Conservation (phyloP, 2,329 filamentous ascomycete species). For the Capronia americana region DNA sequence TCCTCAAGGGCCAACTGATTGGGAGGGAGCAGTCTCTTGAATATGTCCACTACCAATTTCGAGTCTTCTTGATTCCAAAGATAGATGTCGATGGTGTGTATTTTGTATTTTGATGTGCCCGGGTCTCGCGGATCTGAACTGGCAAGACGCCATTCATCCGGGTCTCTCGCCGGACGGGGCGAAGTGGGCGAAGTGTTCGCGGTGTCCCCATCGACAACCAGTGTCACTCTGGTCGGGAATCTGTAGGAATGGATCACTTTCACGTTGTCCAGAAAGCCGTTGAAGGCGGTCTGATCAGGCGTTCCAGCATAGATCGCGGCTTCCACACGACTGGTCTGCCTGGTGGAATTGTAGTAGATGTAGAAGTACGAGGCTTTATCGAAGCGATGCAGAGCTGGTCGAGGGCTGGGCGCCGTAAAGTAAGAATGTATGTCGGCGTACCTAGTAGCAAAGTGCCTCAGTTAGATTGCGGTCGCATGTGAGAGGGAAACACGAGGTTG, state of each 20-base stretch:
- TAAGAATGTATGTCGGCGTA: constrained; percentile 71
- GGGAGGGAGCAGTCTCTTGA: constrained; percentile 45
- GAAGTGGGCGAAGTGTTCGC: constrained; percentile 40
- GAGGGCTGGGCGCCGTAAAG: constrained; percentile 62
- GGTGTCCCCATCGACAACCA: constrained; percentile 58
- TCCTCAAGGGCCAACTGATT: constrained; percentile 54
- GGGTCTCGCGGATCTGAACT: constrained; percentile 59
- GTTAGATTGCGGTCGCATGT: constrained; percentile 8
- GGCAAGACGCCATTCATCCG: constrained; percentile 64
- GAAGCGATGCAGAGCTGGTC: constrained; percentile 67
- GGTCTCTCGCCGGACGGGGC: constrained; percentile 38
- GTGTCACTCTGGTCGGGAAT: constrained; percentile 65
- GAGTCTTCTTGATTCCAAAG: constrained; percentile 69
- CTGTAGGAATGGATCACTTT: constrained; percentile 63
- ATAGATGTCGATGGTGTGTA: constrained; percentile 69
- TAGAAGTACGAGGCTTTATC: constrained; percentile 70
- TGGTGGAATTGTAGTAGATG: constrained; percentile 63
- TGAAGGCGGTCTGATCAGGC: constrained; percentile 68
- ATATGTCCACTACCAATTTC: constrained; percentile 58
- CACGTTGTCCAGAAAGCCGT: constrained; percentile 60
- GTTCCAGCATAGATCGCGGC: constrained; percentile 69
- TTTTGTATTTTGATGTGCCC: constrained; percentile 60
- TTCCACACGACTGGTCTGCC: constrained; percentile 63
- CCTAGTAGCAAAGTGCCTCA: constrained; percentile 46
- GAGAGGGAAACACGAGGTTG: background rate